Evolutionary conservation across 305 asterid genomes (phyloP), one percentile per base, ranked within the genome.

Genomic region (Fraxinus xanthoxyloides): DNA sequence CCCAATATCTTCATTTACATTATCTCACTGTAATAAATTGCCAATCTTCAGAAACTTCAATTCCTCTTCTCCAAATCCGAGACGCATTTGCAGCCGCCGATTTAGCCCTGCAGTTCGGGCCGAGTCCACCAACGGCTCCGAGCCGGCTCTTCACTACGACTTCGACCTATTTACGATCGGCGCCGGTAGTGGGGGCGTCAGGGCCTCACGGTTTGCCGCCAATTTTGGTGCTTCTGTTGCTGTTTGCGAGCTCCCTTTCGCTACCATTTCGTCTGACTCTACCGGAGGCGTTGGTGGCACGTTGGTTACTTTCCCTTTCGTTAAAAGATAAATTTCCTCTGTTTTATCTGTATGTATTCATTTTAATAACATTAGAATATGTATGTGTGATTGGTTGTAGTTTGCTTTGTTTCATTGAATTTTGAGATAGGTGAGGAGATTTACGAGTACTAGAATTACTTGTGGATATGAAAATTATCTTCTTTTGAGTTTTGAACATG

Each of bases 281-380:
- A 61, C 95, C 17, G 99, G 98, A 34, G 99, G 99, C 82, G 90
- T 93, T 56, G 99, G 98, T 40, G 98, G 99, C 91, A 95, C 99
- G 98, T 95, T 75, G 92, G 80, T 78, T 82, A 48, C 78, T 10
- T 43, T 61, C 77, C 19, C n/a, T 78, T 72, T 82, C 26, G 56
- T 23, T 3, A n/a, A n/a, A 46, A 51, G 15, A 38, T 78, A 3
- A 24, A 15, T 28, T 6, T 77, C 72, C 63, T 40, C 48, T 15
- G 15, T 72, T 38, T 32, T 54, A 32, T 19, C 65, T 67, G 65
- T 5, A 21, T 19, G 56, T 19, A 26, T 65, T 77, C 24, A 40
- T 76, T 32, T 21, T 19, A 59, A 2, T 21, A 59, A 21, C 21
- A 21, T 59, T 59, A 23, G 72, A 80, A 34, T 9, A 21, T 80